Base-by-base conservation (phyloP, 257 asterid genomes). In the Solanum verrucosum region DNA sequence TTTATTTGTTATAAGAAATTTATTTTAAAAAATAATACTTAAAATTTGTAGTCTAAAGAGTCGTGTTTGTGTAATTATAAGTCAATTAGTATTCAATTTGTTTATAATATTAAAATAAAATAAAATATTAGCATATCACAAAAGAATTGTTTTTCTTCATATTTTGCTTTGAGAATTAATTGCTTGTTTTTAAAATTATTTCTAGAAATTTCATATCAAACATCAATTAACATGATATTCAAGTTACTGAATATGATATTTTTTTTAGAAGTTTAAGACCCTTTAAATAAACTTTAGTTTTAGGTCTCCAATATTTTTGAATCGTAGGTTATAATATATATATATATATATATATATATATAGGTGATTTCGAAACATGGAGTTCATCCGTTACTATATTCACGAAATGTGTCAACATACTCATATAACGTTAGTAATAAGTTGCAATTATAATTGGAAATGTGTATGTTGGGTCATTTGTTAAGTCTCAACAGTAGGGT, bases 321-420 rank as follows among this genome's bases (percentile, higher is more conserved):
- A 25, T 6, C 4, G 33, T 0, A 5, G 0, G 10, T 27, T 16
- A 68, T 27, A 67, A 67, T 27, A 13, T 27, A 6, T 27, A 9
- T n/a, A n/a, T n/a, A n/a, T n/a, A n/a, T n/a, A n/a, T n/a, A 67
- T 27, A 13, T 27, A 6, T 27, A 29, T 1, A 65, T 10, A 63
- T 23, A 63, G 11, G 4, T 67, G 20, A 13, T 12, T 12, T 1
- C 2, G 20, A 27, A 67, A 25, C 20, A 12, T 27, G 0, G 20
- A n/a, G 16, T 63, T 63, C 23, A 71, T 72, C 16, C 1, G 46
- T n/a, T 72, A 18, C 81, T 9, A 23, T 12, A 21, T 70, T 4
- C 73, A 59, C 75, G 89, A 88, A 87, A 88, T 86, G 29, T 88
- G 89, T 78, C 29, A 42, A 20, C 65, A 56, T 6, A 56, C 65